These are phyloP conservation scores for Plasmodium fragile DNA, from an alignment of 169 alveolate species.

Conservation along the genomic window DNA sequence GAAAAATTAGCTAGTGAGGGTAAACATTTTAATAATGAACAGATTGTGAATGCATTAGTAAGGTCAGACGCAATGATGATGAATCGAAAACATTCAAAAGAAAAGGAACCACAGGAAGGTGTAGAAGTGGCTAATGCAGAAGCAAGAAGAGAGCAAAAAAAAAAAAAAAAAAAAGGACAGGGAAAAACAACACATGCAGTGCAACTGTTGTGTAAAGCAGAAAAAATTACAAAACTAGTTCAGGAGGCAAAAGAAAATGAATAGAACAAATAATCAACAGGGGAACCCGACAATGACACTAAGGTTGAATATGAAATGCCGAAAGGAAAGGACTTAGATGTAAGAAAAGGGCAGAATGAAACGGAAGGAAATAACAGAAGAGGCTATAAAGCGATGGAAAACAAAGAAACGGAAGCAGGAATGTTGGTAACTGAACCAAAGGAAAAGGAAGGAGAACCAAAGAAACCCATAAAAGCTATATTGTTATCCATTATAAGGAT, in stretches of 20 bases:
- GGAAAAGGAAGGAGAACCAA: not conserved
- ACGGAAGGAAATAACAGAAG: not conserved
- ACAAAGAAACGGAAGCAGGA: too few species aligned
- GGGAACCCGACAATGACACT: not conserved
- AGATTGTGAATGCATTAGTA: not conserved
- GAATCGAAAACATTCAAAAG: not conserved
- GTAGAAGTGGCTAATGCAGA: not conserved
- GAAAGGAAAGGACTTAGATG: not conserved
- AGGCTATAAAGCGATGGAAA: too few species aligned
- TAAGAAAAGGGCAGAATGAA: not conserved
- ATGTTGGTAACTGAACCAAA: too few species aligned
- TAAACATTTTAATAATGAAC: not conserved
- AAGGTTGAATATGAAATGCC: not conserved
- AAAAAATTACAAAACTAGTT: not conserved
- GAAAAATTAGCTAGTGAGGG: not conserved
- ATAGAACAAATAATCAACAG: not conserved
- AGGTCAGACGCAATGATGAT: not conserved
- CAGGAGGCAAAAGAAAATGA: not conserved
- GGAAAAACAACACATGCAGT: not conserved
- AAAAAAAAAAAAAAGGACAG: not conserved
- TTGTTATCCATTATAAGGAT: not conserved
- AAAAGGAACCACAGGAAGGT: not conserved
- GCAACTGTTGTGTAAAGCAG: not conserved
- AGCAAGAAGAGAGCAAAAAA: too few species aligned
- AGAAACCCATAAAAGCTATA: not conserved